Evolutionary conservation across 1,284 basidiomycete genomes (phyloP).

Genomic region (Neonothopanus nambi): DNA sequence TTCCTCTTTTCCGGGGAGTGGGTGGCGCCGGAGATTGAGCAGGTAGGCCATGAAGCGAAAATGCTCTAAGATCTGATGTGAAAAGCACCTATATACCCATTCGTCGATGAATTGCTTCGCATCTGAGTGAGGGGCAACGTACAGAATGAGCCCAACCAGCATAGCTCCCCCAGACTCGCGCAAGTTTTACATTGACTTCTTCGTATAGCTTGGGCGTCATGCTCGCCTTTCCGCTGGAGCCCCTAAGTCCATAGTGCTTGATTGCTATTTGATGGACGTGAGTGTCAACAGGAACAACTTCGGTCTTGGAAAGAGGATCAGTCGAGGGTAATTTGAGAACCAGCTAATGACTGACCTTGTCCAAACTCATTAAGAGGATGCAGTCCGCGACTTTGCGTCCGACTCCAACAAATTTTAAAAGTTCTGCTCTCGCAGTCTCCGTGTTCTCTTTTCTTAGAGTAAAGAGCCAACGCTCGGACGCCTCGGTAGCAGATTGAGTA

Average conservation of each 20-base stretch:
- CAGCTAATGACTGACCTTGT: slow-evolving; percentile 61
- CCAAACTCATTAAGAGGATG: slow-evolving; percentile 90
- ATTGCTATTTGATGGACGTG: slow-evolving; percentile 88
- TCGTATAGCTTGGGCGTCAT: slow-evolving; percentile 83
- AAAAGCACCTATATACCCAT: slow-evolving; percentile 38
- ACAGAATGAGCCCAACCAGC: slow-evolving; percentile 95
- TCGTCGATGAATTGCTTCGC: not conserved
- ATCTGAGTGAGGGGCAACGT: slow-evolving; percentile 25
- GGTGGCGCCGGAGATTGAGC: slow-evolving; percentile 23
- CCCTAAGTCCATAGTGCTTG: slow-evolving; percentile 78
- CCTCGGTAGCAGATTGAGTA: slow-evolving; percentile 34
- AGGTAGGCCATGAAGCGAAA: slow-evolving; percentile 44
- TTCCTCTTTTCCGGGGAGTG: slow-evolving; percentile 9
- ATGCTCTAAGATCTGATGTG: slow-evolving; percentile 53
- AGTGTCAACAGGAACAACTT: slow-evolving; percentile 90
- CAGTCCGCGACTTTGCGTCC: slow-evolving; percentile 98
- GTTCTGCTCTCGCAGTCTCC: slow-evolving; percentile 64
- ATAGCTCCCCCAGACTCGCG: slow-evolving; percentile 75
- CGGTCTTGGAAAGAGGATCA: slow-evolving; percentile 46
- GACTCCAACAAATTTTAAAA: slow-evolving; percentile 86
- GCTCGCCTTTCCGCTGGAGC: slow-evolving; percentile 52
- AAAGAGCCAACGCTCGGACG: slow-evolving; percentile 61
- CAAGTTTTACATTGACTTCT: slow-evolving; percentile 68
- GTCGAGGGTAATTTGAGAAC: not conserved
- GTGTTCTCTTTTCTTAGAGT: slow-evolving; percentile 57